These are phyloP conservation scores for Debaryomyces singareniensis DNA, from an alignment of 1,139 yeast species.

Conservation along the genomic window DNA sequence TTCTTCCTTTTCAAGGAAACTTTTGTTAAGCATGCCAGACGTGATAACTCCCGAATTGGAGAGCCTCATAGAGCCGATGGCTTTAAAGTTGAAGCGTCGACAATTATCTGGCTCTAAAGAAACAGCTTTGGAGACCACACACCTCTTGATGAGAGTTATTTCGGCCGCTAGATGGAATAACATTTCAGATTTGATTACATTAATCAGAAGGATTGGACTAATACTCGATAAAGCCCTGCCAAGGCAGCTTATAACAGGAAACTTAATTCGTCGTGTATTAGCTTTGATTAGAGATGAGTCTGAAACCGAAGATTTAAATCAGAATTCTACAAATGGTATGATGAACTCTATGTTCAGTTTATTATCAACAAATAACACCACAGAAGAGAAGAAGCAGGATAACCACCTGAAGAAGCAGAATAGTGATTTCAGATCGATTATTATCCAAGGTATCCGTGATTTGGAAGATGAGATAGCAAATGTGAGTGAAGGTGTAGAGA, in stretches of 20 bases:
- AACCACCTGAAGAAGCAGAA: slow-evolving; percentile 34
- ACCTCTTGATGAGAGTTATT: slow-evolving; percentile 78
- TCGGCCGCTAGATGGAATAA: slow-evolving; percentile 87
- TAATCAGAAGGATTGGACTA: slow-evolving; percentile 62
- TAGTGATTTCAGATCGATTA: slow-evolving; percentile 75
- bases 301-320: slow-evolving; percentile 40
- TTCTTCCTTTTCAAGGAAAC: not conserved
- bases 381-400: slow-evolving; percentile 19
- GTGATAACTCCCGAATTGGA: slow-evolving; percentile 27
- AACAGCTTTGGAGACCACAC: slow-evolving; percentile 84
- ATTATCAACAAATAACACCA: slow-evolving; percentile 45
- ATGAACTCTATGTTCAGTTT: slow-evolving; percentile 86
- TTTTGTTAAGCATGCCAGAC: slow-evolving; percentile 8
- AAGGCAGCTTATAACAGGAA: slow-evolving; percentile 81
- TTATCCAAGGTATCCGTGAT: slow-evolving; percentile 91
- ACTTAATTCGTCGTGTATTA: slow-evolving; percentile 82
- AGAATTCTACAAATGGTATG: slow-evolving; percentile 40
- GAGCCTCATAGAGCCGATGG: slow-evolving; percentile 34
- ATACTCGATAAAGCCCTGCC: slow-evolving; percentile 61
- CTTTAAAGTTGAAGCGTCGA: slow-evolving; percentile 56
- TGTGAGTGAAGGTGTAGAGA: slow-evolving; percentile 85
- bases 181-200: slow-evolving; percentile 62
- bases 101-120: slow-evolving; percentile 68
- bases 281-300: slow-evolving; percentile 86
- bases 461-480: slow-evolving; percentile 87